These are phyloP conservation scores for Coelastrella sp. DNA, from an alignment of 139 green algal genomes.

Conservation along the genomic window DNA sequence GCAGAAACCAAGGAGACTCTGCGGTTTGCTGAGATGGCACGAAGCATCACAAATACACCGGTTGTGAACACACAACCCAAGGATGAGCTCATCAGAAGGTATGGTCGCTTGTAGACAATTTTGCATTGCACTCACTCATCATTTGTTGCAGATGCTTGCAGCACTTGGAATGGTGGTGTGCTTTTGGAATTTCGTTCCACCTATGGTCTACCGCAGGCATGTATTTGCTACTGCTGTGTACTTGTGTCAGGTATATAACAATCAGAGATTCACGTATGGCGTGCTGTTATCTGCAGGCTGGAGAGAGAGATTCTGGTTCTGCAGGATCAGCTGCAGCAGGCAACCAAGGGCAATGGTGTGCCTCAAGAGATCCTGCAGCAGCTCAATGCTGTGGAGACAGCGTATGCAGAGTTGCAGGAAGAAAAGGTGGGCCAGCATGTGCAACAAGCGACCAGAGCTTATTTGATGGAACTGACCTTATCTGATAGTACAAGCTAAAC, in stretches of 20 bases:
- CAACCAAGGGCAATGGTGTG: background rate
- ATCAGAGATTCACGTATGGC: too few relatives aligned
- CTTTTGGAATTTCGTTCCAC: too few relatives aligned
- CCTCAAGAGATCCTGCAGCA: conserved; percentile 3
- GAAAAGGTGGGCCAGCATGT: conserved; percentile 22
- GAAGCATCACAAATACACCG: conserved; percentile 21
- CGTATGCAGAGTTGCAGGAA: conserved; percentile 32
- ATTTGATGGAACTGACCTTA: too few relatives aligned
- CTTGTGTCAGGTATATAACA: too few relatives aligned
- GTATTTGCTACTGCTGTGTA: too few relatives aligned
- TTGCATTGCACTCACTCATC: too few relatives aligned
- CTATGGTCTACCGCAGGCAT: too few relatives aligned
- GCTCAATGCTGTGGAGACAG: background rate
- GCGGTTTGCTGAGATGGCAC: conserved; percentile 41
- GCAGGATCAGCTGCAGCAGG: conserved; percentile 22
- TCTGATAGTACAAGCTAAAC: too few relatives aligned
- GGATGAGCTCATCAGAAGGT: conserved; percentile 35
- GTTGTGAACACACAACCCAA: conserved; percentile 26
- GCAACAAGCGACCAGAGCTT: too few relatives aligned
- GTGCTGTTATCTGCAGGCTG: conserved; percentile 9
- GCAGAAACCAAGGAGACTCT: conserved; percentile 32
- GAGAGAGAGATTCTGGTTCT: conserved; percentile 13
- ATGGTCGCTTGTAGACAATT: background rate
- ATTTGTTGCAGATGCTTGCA: too few relatives aligned
- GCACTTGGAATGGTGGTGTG: too few relatives aligned